Conservation (phyloP, 306 rosid genomes). For the Purshia tridentata region DNA sequence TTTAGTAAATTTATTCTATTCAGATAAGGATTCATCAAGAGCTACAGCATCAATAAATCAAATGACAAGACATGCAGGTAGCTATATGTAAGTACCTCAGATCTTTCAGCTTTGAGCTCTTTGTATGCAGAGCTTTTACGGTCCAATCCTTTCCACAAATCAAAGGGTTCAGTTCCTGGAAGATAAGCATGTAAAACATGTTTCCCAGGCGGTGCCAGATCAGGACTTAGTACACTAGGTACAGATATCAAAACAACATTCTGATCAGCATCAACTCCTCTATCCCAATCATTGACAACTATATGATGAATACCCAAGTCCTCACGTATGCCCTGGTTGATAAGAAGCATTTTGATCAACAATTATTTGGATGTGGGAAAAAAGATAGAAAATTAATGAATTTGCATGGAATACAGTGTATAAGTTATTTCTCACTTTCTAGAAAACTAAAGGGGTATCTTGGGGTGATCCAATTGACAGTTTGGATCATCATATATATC, state of each 20-base stretch:
- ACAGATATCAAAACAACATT: slow-evolving; percentile 90
- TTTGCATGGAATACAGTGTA: too few species aligned
- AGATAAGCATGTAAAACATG: slow-evolving; percentile 85
- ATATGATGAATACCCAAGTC: slow-evolving; percentile 93
- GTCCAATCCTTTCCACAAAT: slow-evolving; percentile 86
- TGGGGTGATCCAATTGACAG: too few species aligned
- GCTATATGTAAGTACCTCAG: slow-evolving; percentile 55
- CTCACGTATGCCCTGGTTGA: slow-evolving; percentile 49
- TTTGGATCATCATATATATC: too few species aligned
- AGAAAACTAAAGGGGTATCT: too few species aligned
- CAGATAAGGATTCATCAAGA: background rate
- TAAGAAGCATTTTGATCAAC: background rate
- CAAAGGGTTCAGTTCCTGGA: slow-evolving; percentile 89
- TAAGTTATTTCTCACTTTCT: too few species aligned
- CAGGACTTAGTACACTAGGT: slow-evolving; percentile 81
- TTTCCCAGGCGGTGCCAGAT: slow-evolving; percentile 80
- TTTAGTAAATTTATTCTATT: background rate
- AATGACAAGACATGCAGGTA: background rate
- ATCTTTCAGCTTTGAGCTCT: slow-evolving; percentile 73
- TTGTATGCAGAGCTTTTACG: slow-evolving; percentile 74
- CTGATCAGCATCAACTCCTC: slow-evolving; percentile 96
- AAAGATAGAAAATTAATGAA: too few species aligned
- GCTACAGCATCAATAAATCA: background rate
- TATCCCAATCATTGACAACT: slow-evolving; percentile 88
- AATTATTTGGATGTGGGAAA: too few species aligned